Base-by-base conservation (phyloP, 257 asterid species). In the Verbascum thapsus region DNA sequence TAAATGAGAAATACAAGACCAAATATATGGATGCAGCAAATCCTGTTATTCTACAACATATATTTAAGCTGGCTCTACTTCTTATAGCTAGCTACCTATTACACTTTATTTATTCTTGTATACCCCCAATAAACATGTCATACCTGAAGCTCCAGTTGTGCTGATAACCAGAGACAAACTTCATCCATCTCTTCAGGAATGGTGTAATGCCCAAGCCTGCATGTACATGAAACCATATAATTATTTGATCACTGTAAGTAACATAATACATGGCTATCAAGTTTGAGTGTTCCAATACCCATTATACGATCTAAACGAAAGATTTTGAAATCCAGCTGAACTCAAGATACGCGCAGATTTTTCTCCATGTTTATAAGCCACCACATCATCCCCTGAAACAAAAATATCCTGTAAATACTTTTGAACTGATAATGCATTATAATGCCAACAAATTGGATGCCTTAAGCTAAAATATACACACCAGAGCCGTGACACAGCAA, bases 401-500 rank as follows among this genome's bases (percentile, higher is more conserved):
- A 42, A 62, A 74, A 41, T 8, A 23, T 50, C 38, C 34, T 7
- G 44, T 52, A 13, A 51, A 51, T 17, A 1, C 32, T 26, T 22
- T 12, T 18, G 32, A 32, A 39, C 58, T 34, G 11, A 56, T 40
- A 3, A 60, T 15, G 10, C 52, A 37, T 10, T 10, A 32, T 32
- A 10, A 64, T 5, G 20, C 5, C 35, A 34, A 10, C 2, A 12
- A 18, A 15, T 1, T 23, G 47, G 15, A 50, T 37, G 48, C 37
- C 1, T 13, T 6, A 15, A 19, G 9, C 53, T 10, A 13, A 53
- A 50, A 42, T 10, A 10, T 17, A 41, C 60, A n/a, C 76, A 89
- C 95, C 97, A 43, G 88, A 64, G 69, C 97, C 97, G 66, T 90
- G 97, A 63, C 97, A 90, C 32, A 87, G 81, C 72, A 90, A 72